Evolutionary conservation across 2,329 filamentous ascomycete species (phyloP).

Genomic region (Ceratocystis colombiana): DNA sequence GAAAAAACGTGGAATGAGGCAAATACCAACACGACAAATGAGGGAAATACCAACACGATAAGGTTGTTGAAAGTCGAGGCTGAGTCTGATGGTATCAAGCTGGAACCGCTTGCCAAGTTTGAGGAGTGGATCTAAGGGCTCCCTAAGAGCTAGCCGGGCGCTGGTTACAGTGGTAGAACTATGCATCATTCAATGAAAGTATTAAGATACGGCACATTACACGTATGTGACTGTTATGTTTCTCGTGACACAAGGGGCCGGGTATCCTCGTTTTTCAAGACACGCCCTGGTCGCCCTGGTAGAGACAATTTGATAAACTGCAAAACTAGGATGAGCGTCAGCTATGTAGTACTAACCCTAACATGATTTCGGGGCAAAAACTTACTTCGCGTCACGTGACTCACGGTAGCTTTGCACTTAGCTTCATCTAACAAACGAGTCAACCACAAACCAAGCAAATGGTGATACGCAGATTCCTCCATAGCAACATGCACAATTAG

Average conservation of each 20-base stretch:
- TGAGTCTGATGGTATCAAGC: conserved; percentile 56
- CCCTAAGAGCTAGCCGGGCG: not conserved
- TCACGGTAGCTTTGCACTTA: not conserved
- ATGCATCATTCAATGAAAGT: not conserved
- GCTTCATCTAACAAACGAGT: not conserved
- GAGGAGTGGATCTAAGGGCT: conserved; percentile 34
- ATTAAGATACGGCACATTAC: not conserved
- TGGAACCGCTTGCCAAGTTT: conserved; percentile 38
- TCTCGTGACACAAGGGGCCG: not conserved
- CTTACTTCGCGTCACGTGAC: not conserved
- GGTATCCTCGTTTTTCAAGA: not conserved
- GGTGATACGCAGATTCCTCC: not conserved
- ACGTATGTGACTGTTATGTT: not conserved
- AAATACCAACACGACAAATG: conserved; percentile 45
- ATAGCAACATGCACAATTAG: not conserved
- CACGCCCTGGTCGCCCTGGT: not conserved
- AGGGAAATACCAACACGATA: conserved; percentile 46
- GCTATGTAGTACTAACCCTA: not conserved
- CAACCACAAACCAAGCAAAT: conserved; percentile 8
- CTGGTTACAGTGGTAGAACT: not conserved
- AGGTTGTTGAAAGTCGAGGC: conserved; percentile 59
- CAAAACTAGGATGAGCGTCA: not conserved
- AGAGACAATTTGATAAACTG: not conserved
- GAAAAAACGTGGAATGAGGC: conserved; percentile 54
- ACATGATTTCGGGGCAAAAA: not conserved